These are phyloP conservation scores for Aspergillus diversus DNA, from an alignment of 495 filamentous ascomycete species.

Conservation along the genomic window DNA sequence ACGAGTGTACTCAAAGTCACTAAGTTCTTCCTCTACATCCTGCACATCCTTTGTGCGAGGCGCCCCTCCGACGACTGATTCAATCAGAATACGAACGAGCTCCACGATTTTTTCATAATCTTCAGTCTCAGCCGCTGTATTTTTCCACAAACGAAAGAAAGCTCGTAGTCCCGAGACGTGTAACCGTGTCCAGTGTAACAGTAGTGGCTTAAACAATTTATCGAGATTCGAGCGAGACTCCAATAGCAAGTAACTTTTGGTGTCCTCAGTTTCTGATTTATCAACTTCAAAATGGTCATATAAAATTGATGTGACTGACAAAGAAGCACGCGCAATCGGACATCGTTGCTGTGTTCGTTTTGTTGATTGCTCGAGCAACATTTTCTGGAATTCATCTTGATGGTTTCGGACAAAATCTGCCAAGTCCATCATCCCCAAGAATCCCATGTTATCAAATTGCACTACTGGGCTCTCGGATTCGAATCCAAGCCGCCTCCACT, in stretches of 20 bases:
- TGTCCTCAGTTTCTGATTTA: conserved; percentile 80
- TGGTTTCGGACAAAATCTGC: conserved; percentile 90
- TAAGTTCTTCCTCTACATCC: conserved; percentile 86
- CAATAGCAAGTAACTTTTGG: conserved; percentile 72
- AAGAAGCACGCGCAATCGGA: conserved; percentile 83
- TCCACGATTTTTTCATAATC: conserved; percentile 95
- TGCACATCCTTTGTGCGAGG: conserved; percentile 81
- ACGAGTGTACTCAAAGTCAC: conserved; percentile 75
- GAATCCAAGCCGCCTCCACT: conserved; percentile 92
- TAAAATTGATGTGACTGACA: conserved; percentile 84
- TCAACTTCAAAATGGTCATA: conserved; percentile 97
- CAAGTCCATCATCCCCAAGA: conserved; percentile 96
- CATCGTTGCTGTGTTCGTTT: conserved; percentile 73
- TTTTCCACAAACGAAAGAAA: conserved; percentile 92
- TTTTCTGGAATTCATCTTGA: conserved; percentile 89
- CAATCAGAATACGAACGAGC: conserved; percentile 85
- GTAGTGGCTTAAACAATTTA: conserved; percentile 80
- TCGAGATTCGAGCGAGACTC: conserved; percentile 83
- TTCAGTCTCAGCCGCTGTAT: conserved; percentile 76
- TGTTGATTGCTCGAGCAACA: conserved; percentile 86
- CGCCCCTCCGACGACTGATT: conserved; percentile 86
- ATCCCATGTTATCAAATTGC: conserved; percentile 87
- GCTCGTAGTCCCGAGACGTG: conserved; percentile 87
- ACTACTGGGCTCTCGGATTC: conserved; percentile 81
- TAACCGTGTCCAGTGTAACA: conserved; percentile 95